Evolutionary conservation across 2,329 filamentous ascomycete genomes (phyloP), one percentile per base, ranked within the genome.

Genomic region (Didymella sp.): DNA sequence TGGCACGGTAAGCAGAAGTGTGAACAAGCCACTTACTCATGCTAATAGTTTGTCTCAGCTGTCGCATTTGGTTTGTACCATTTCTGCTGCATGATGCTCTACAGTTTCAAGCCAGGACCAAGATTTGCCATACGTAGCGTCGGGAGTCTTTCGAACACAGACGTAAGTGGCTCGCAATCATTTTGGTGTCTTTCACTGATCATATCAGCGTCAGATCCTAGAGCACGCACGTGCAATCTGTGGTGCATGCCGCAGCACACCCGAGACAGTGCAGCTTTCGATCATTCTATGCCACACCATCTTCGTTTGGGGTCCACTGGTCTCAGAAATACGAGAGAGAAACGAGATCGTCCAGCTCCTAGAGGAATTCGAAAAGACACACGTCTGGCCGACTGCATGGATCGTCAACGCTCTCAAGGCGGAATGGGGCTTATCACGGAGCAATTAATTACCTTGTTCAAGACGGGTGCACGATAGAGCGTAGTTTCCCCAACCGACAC

Each of bases 321-420:
- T 73, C 12, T 46, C 53, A 15, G 56, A 63, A 17, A 11, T 31
- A 15, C 42, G n/a, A 27, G 69, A 73, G 51, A 58, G 63, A 30
- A 41, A 62, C 2, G 63, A 68, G 25, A 59, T 74, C 12, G 21
- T 72, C 6, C 51, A 61, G 13, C 61, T 74, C 12, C 58, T 74
- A 11, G 40, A 54, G 6, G 40, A 62, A 2, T 64, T 73, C 19
- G 70, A 73, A 47, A 59, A 30, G 3, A 56, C 45, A 19, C 62
- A 73, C 13, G 53, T 64, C 2, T 74, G 71, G 71, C 71, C 71
- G 7, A 74, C 70, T 8, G 58, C 62, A 6, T 73, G 71, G 71
- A 72, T 74, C 25, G 60, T 67, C 33, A 68, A 63, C 21, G 66
- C 65, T 19, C 52, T 74, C 15, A 71, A 60, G 40, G 19, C 19